Percentiles rank a stretch among this genome's conserved stretches.
Evolutionary conservation across 495 filamentous ascomycete species (phyloP).

Genomic region (Aspergillus cristatus): DNA sequence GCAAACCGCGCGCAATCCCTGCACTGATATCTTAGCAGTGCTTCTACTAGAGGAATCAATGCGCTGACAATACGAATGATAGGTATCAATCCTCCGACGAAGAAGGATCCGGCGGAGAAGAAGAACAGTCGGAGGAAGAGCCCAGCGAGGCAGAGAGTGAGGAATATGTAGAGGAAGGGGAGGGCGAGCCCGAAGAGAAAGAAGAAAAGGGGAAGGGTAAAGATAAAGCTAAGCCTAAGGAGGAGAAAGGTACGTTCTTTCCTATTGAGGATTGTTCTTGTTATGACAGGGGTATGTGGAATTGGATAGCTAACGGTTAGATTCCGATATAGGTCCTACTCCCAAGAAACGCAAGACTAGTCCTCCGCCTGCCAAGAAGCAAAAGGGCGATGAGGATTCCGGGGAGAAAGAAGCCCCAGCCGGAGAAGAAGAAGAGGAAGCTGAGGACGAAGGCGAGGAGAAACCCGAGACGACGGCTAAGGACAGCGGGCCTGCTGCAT

Average conservation of each 20-base stretch:
- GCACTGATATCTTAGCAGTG: no score
- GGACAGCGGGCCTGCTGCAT: constrained; percentile 32
- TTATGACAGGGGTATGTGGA: no score
- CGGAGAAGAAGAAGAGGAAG: constrained; percentile 20
- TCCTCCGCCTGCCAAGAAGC: constrained; percentile 21
- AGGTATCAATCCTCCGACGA: constrained; percentile 46
- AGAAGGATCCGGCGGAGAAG: constrained; percentile 18
- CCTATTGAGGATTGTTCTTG: no score
- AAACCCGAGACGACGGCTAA: constrained; percentile 22
- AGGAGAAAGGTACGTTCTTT: neutral
- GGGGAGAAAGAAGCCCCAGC: constrained; percentile 21
- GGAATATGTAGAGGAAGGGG: constrained; percentile 18
- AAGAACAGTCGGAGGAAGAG: constrained; percentile 27
- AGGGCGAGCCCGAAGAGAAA: constrained; percentile 14
- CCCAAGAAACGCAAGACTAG: constrained; percentile 35
- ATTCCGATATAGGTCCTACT: constrained; percentile 8
- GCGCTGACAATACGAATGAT: no score
- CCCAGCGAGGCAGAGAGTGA: constrained; percentile 10
- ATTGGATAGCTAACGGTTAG: no score
- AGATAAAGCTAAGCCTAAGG: neutral
- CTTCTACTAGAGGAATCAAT: no score
- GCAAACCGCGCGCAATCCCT: no score
- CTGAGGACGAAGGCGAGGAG: constrained; percentile 22
- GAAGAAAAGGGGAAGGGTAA: neutral
- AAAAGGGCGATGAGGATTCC: constrained; percentile 22